A percentile compares a stretch with the other conserved stretches of the same genome.
phyloP scores from a whole-genome alignment of 805 yeast species.

The Schwanniomyces polymorphus region DNA sequence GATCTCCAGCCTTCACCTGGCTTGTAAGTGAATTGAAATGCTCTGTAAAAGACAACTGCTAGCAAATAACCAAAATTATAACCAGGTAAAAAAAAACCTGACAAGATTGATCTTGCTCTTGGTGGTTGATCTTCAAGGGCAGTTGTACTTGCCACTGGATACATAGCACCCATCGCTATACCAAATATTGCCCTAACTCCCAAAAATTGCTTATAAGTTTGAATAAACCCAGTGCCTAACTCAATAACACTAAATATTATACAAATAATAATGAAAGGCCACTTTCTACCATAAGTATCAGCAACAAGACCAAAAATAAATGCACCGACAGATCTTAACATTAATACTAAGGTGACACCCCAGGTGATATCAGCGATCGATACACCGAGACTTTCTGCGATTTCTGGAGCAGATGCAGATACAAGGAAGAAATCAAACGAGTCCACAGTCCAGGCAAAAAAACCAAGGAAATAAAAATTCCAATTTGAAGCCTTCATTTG shows the following conservation, averaged over 20 bases:
- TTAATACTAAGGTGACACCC: conserved; percentile 65
- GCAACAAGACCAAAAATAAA: conserved; percentile 56
- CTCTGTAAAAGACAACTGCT: conserved; percentile 65
- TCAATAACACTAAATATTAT: conserved; percentile 50
- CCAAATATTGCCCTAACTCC: conserved; percentile 27
- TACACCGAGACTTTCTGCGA: conserved; percentile 47
- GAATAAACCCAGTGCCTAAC: conserved; percentile 65
- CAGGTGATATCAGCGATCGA: conserved; percentile 55
- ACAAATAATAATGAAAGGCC: conserved; percentile 52
- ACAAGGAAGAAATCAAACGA: conserved; percentile 64
- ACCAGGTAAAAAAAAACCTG: conserved; percentile 79
- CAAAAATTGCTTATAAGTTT: conserved; percentile 54
- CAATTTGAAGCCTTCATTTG: conserved; percentile 48
- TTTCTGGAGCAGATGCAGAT: conserved; percentile 48
- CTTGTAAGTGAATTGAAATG: conserved; percentile 51
- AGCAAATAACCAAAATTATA: conserved; percentile 68
- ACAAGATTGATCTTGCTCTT: conserved; percentile 55
- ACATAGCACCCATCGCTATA: conserved; percentile 55
- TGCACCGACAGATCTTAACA: conserved; percentile 70
- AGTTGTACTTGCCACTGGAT: conserved; percentile 53
- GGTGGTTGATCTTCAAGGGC: conserved; percentile 56
- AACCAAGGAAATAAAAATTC: conserved; percentile 54
- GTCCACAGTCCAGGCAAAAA: conserved; percentile 64
- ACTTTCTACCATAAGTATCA: conserved; percentile 61
- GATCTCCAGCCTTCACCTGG: conserved; percentile 61